Conservation (phyloP, 2,329 filamentous ascomycete genomes). For the Exophiala sp. region DNA sequence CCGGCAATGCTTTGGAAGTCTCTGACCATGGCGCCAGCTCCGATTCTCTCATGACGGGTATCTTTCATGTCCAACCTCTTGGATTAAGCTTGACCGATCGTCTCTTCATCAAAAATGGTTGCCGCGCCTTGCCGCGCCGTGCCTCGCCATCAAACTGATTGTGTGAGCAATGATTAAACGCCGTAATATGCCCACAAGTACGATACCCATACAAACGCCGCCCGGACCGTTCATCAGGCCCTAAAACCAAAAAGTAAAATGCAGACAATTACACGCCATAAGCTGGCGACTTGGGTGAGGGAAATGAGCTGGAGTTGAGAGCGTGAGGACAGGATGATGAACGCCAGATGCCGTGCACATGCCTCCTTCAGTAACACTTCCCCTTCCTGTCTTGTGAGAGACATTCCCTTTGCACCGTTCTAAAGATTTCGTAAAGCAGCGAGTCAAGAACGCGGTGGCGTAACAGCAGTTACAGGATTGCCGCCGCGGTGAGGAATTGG, state of each 20-base stretch:
- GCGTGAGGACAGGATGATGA: conserved; percentile 1
- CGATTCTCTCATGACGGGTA: conserved; percentile 16
- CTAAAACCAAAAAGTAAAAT: neutral
- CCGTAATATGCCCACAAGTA: conserved; percentile 13
- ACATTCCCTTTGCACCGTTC: neutral
- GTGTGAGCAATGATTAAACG: conserved; percentile 4
- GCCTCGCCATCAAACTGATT: conserved; percentile 2
- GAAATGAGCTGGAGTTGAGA: neutral
- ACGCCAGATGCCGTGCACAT: conserved; percentile 2
- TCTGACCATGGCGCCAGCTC: conserved; percentile 12
- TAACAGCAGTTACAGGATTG: conserved; percentile 13
- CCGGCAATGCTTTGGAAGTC: conserved; percentile 1
- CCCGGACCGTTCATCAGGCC: neutral
- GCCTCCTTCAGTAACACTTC: neutral
- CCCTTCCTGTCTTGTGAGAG: neutral
- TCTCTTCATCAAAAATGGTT: conserved; percentile 16
- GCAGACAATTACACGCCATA: conserved; percentile 12
- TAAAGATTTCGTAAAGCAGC: conserved; percentile 5
- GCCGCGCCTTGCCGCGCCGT: too few species aligned
- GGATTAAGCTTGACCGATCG: conserved; percentile 14
- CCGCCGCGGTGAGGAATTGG: conserved; percentile 24
- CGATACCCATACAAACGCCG: conserved; percentile 1
- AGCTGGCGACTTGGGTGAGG: neutral
- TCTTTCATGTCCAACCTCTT: conserved; percentile 17
- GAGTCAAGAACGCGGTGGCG: conserved; percentile 20